Evolutionary conservation across 2,329 filamentous ascomycete species (phyloP), one percentile per base, ranked within the genome.

Genomic region (Rachicladosporium sp.): DNA sequence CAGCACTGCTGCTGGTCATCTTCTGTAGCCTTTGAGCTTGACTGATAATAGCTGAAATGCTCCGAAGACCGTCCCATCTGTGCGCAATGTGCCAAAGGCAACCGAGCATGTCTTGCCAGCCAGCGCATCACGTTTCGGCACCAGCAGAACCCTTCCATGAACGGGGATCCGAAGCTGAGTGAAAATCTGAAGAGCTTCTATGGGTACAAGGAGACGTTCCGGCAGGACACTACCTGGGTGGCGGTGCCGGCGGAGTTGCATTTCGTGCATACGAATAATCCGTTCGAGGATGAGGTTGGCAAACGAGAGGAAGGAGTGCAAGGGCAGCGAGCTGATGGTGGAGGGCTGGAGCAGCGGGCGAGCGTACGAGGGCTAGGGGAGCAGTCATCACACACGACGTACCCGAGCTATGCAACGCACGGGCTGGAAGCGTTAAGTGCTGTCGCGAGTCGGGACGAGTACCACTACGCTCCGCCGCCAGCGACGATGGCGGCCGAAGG

Each of bases 121-220:
- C 73, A 74, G 45, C 75, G 74, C 37, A 70, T 80, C 49, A 73
- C 78, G 33, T 81, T 80, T 51, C 71, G 76, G 40, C 77, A 81
- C 56, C 76, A 80, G 52, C 76, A 80, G 58, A 80, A 80, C 68
- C 75, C 76, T 23, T 78, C 74, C 12, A 76, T 80, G 74, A 80
- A 79, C 43, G 68, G 70, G 36, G 52, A 56, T 30, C 62, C 64
- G 33, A 59, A 59, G 4, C 56, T 55, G 11, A 63, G 66, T 33
- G 67, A 65, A 29, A 65, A 63, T 36, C 59, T 79, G 44, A 73
- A 73, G 44, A 69, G 71, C 11, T 80, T 79, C 55, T 80, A 78
- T 53, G 73, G 73, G 15, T 79, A 80, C 57, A 77, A 76, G 52
- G 76, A 79, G 57, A 78, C 75, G 2, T 80, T 80, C 50, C 65